Evolutionary conservation across 2,329 filamentous ascomycete species (phyloP), one percentile per base, ranked within the genome.

Genomic region (Aotearoamyces nothofagi): DNA sequence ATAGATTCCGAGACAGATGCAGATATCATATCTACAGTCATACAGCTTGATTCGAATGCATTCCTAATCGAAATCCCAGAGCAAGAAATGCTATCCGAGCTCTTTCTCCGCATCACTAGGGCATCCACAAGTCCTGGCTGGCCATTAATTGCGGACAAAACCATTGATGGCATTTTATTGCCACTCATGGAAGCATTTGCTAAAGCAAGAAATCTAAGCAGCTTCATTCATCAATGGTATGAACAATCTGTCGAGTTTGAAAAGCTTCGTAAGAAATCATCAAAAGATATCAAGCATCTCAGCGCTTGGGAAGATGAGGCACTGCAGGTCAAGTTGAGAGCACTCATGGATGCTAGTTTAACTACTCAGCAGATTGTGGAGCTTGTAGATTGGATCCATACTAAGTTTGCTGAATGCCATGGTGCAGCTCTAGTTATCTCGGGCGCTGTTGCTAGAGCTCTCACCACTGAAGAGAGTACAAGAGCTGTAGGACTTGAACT

Each of bases 11-110:
- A 34, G 20, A 45, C 46, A 2, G 47, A 60, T 28, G 61, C 57
- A 54, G 32, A 37, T 2, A 36, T 65, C 12, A 30, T 64, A 12
- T 49, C 53, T 9, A 50, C 53, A 16, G 42, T 61, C n/a, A 44
- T 64, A 11, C 41, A 49, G 13, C 53, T 61, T 28, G 59, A 65
- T 36, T 39, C 57, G 3, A 57, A 56, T 34, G 51, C 60, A 4
- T 62, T 65, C 35, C 45, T 60, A 2, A 46, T 53, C 27, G 35
- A 39, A n/a, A 42, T 51, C 15, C 40, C 50, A 14, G 38, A 45
- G 9, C 26, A 30, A 11, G 30, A 50, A 22, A 29, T 52, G 8
- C 33, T 53, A 4, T 35, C 44, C 7, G 33, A 39, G 2, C 33
- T 58, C 9, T 41, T 60, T 16, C 37, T 39, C 12, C 41, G 37